Conservation (phyloP, 2,329 filamentous ascomycete genomes). For the Didymella segeticola region DNA sequence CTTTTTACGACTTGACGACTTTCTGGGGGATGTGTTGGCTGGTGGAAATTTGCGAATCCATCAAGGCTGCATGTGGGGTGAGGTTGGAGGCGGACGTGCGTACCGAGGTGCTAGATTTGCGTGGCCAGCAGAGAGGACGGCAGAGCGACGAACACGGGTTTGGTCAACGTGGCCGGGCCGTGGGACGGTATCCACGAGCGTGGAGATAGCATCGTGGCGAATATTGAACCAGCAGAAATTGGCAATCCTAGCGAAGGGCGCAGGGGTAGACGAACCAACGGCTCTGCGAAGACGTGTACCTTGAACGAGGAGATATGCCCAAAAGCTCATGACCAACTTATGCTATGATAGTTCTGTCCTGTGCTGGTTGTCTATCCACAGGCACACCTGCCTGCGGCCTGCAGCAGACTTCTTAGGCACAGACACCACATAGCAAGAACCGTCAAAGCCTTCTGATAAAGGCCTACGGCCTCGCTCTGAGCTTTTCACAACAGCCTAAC, state of each 20-base stretch:
- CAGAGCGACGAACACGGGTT: conserved; percentile 5
- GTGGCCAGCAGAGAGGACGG: conserved; percentile 12
- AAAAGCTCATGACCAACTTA: neutral
- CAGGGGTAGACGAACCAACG: no score
- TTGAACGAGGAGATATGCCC: neutral
- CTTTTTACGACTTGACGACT: neutral
- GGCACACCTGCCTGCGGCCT: conserved; percentile 16
- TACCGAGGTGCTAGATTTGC: conserved; percentile 14
- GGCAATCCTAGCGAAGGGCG: neutral
- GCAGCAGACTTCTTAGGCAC: conserved; percentile 13
- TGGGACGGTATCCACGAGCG: neutral
- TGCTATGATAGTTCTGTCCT: neutral
- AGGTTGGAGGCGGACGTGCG: conserved; percentile 5
- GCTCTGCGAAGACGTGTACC: neutral
- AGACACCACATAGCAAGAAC: conserved; percentile 2
- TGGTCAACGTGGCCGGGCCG: conserved; percentile 1
- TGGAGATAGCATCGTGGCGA: neutral
- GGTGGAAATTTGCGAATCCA: conserved; percentile 12
- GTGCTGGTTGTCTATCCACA: conserved; percentile 10
- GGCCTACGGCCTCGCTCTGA: conserved; percentile 9
- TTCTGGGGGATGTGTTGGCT: conserved; percentile 14
- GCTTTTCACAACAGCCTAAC: conserved; percentile 12
- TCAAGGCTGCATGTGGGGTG: neutral
- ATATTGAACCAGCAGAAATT: no score
- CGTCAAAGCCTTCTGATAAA: conserved; percentile 16